Conservation (phyloP, 2,329 filamentous ascomycete species). For the Penicillium sp. region DNA sequence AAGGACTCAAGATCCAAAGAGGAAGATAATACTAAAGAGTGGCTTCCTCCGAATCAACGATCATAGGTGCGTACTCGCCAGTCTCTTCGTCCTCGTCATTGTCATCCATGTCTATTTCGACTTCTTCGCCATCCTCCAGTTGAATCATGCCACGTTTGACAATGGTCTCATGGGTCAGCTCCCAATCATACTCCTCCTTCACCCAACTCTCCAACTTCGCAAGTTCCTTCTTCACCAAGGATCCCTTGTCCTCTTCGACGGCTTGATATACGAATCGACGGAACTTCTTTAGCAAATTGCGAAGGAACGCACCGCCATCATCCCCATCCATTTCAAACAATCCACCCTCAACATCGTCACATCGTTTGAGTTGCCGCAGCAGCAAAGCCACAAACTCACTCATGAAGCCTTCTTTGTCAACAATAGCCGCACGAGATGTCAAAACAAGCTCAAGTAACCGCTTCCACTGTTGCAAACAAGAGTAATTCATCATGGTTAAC, state of each 20-base stretch:
- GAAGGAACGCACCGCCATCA: slow-evolving; percentile 55
- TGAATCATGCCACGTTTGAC: slow-evolving; percentile 59
- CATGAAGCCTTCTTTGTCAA: slow-evolving; percentile 52
- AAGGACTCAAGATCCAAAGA: neutral
- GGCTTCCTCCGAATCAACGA: slow-evolving; percentile 52
- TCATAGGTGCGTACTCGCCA: slow-evolving; percentile 63
- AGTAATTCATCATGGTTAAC: slow-evolving; percentile 65
- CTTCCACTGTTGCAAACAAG: slow-evolving; percentile 67
- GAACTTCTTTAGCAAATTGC: slow-evolving; percentile 54
- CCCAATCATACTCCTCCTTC: slow-evolving; percentile 58
- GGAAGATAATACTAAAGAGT: neutral
- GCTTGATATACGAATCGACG: slow-evolving; percentile 52
- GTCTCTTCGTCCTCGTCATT: slow-evolving; percentile 65
- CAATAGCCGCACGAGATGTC: slow-evolving; percentile 56
- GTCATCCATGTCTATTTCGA: slow-evolving; percentile 60
- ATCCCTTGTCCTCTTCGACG: slow-evolving; percentile 30
- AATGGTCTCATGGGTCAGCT: slow-evolving; percentile 53
- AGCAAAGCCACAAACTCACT: slow-evolving; percentile 52
- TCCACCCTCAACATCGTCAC: slow-evolving; percentile 60
- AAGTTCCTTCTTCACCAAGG: slow-evolving; percentile 52
- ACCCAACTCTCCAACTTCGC: slow-evolving; percentile 57
- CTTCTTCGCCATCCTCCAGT: slow-evolving; percentile 63
- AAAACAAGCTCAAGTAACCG: slow-evolving; percentile 57
- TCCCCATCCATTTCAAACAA: slow-evolving; percentile 59
- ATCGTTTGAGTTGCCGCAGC: slow-evolving; percentile 55